phyloP scores from a whole-genome alignment of 2,329 filamentous ascomycete species.

The Fusarium pininemorale region DNA sequence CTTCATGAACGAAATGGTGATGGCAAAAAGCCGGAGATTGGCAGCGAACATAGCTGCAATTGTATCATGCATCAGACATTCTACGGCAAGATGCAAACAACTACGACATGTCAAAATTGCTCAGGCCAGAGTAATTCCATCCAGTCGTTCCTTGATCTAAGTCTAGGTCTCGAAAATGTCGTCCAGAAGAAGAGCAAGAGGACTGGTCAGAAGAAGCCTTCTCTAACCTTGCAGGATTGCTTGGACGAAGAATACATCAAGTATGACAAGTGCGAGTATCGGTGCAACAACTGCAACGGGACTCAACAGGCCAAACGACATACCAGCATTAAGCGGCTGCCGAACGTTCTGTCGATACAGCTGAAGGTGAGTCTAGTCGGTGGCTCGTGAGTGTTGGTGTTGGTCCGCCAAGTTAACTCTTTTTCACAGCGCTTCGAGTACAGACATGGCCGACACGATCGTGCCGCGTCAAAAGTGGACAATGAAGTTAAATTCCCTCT shows the following conservation, averaged over 20 bases:
- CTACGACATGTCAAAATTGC: constrained; percentile 90
- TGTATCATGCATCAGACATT: constrained; percentile 96
- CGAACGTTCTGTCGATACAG: constrained; percentile 90
- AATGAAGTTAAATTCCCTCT: constrained; percentile 87
- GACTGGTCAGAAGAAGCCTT: constrained; percentile 56
- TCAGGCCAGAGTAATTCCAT: constrained; percentile 82
- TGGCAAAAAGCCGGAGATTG: constrained; percentile 67
- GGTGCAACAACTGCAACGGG: constrained; percentile 80
- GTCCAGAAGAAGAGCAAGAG: constrained; percentile 72
- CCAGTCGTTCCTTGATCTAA: constrained; percentile 91
- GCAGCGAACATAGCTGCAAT: constrained; percentile 73
- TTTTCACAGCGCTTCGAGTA: constrained; percentile 73
- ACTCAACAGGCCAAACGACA: constrained; percentile 85
- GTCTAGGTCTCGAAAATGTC: constrained; percentile 81
- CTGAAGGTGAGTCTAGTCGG: constrained; percentile 72
- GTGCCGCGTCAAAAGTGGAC: constrained; percentile 85
- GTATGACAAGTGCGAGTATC: constrained; percentile 88
- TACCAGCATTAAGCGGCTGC: constrained; percentile 83
- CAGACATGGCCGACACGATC: constrained; percentile 69
- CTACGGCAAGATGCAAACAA: constrained; percentile 89
- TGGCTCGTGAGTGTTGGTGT: not conserved
- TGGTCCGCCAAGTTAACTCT: not conserved
- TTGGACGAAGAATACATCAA: constrained; percentile 87
- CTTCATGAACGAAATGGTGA: constrained; percentile 85
- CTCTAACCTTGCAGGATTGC: constrained; percentile 72